Evolutionary conservation across 2,329 filamentous ascomycete species (phyloP), one percentile per base, ranked within the genome.

Genomic region (Xylaria sp.): DNA sequence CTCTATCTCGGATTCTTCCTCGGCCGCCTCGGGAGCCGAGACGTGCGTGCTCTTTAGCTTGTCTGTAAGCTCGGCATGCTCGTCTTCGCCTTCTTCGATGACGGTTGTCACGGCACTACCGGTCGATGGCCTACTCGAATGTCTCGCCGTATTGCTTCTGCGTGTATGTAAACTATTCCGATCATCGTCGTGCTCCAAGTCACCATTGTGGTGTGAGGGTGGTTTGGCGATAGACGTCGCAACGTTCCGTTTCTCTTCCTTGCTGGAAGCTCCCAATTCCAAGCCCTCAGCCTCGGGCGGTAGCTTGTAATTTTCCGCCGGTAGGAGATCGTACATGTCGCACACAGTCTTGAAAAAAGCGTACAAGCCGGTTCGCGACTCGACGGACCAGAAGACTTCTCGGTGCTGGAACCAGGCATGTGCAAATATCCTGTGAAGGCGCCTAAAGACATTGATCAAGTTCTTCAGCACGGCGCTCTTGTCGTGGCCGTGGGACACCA

Each of bases 331-430:
- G 80, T 97, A 98, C 75, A 91, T 87, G 79, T 99, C 96, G 80
- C 95, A 98, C 25, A 98, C 94, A 0, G 92, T 96, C 86, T 98
- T 98, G 86, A 98, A 99, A 77, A 99, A 91, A 67, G 97, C 89
- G 79, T 99, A 99, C 12, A 99, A 83, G 0, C 96, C 96, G n/a
- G 93, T 94, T 79, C 94, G 90, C 10, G 89, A 89, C 82, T 99
- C 96, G 1, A 98, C 91, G 49, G 92, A 90, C 94, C 95, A 98
- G 80, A 98, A 99, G 62, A 98, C 93, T 64, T 92, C 92, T 55
- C 94, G 89, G 80, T 99, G 96, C 82, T 98, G 94, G 80, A 98
- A 99, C 96, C 96, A 99, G 8, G 96, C 96, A 79, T 99, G 96
- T 56, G 96, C 96, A 79, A 98, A 99, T 81, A 99, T 98, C 69